Conservation (phyloP, 169 alveolate species). For the Plasmodium sp. region DNA sequence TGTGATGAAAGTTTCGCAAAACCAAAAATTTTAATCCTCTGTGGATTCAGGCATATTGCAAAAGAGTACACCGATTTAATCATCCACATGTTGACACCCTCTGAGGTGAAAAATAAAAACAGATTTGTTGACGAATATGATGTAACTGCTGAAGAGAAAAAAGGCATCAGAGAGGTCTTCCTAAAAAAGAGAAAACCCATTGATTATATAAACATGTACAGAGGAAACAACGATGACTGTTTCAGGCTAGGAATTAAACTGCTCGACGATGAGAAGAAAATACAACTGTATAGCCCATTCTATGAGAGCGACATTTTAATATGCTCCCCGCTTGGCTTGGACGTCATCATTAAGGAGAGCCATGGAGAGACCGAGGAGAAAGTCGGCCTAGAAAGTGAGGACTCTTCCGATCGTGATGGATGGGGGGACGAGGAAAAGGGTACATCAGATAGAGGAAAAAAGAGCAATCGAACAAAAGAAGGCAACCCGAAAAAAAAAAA, state of each 20-base stretch:
- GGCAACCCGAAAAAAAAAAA: not conserved
- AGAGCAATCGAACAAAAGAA: not conserved
- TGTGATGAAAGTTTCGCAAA: conserved; percentile 79
- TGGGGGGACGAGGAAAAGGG: not conserved
- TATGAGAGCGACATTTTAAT: conserved; percentile 88
- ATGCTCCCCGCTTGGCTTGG: conserved; percentile 92
- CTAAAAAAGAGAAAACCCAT: conserved; percentile 76
- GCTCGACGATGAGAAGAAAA: conserved; percentile 78
- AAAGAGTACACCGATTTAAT: conserved; percentile 74
- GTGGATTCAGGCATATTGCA: conserved; percentile 75
- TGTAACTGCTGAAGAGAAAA: conserved; percentile 75
- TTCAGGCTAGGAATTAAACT: conserved; percentile 90
- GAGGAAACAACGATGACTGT: conserved; percentile 89
- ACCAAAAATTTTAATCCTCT: conserved; percentile 77
- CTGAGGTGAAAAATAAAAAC: conserved; percentile 74
- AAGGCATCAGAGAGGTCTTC: conserved; percentile 71
- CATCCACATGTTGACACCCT: conserved; percentile 49
- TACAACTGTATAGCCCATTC: conserved; percentile 87
- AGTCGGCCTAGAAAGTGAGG: not conserved
- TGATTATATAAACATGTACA: conserved; percentile 80
- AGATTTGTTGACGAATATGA: conserved; percentile 82
- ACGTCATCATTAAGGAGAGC: conserved; percentile 77
- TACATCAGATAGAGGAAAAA: not conserved
- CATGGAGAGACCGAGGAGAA: conserved; percentile 2
- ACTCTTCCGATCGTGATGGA: conserved; percentile 13